phyloP scores from a whole-genome alignment of 1,284 basidiomycete species.

The Ganoderma multipileum region DNA sequence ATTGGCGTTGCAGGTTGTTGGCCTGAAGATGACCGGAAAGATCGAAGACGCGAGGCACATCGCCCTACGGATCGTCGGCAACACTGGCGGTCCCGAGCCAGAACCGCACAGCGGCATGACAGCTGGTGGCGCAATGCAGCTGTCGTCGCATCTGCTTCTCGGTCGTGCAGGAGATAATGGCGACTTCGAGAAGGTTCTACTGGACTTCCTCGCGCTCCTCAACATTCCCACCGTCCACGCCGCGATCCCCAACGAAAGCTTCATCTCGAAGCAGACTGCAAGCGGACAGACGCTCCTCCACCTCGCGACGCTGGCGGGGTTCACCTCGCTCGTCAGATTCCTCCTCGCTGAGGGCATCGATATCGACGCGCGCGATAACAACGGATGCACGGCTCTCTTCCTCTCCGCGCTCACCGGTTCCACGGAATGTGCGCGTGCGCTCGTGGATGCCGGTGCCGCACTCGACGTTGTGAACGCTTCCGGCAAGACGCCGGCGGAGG shows the following conservation, averaged over 20 bases:
- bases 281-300: conserved; percentile 89
- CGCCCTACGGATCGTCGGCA: conserved; percentile 84
- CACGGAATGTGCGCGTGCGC: conserved; percentile 67
- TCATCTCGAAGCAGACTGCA: conserved; percentile 69
- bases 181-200: conserved; percentile 79
- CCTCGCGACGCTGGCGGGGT: conserved; percentile 84
- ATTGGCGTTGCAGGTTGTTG: conserved; percentile 92
- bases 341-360: conserved; percentile 80
- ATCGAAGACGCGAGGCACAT: conserved; percentile 93
- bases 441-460: conserved; percentile 85
- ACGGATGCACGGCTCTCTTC: conserved; percentile 91
- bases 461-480: conserved; percentile 76
- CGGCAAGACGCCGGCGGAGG: conserved; percentile 84
- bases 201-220: conserved; percentile 81
- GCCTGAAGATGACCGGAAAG: conserved; percentile 95
- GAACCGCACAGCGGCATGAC: conserved; percentile 45
- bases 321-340: conserved; percentile 75
- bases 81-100: conserved; percentile 55
- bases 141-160: conserved; percentile 58
- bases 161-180: conserved; percentile 57
- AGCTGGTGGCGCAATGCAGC: conserved; percentile 58
- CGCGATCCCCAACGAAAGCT: conserved; percentile 48
- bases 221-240: conserved; percentile 58
- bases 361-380: conserved; percentile 86
- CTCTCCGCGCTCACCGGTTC: conserved; percentile 82